Evolutionary conservation across 2,329 filamentous ascomycete species (phyloP).

Genomic region (Sporothrix pseudoabietina): DNA sequence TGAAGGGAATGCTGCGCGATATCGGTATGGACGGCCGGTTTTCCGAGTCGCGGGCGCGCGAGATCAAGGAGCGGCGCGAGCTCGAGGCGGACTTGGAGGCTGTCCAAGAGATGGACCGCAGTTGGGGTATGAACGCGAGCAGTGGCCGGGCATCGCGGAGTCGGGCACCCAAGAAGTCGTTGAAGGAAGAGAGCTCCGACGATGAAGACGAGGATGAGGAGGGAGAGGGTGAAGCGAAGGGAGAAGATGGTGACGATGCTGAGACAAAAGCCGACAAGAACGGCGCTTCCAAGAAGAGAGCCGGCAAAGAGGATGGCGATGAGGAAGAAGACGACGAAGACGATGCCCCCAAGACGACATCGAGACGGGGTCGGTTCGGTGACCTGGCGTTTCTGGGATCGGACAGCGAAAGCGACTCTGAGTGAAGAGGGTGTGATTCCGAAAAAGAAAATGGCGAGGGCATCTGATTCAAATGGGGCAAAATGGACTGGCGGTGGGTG

Average conservation of each 20-base stretch:
- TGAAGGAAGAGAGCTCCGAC: constrained; percentile 46
- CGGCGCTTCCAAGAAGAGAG: constrained; percentile 34
- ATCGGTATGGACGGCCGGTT: constrained; percentile 87
- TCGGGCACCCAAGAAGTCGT: constrained; percentile 37
- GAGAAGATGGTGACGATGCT: constrained; percentile 33
- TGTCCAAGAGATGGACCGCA: constrained; percentile 76
- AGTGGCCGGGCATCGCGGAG: constrained; percentile 49
- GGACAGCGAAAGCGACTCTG: constrained; percentile 63
- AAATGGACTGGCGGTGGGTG: not conserved
- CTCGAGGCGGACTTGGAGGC: constrained; percentile 80
- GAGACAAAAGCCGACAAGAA: constrained; percentile 38
- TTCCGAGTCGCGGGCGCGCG: constrained; percentile 77
- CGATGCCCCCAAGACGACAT: constrained; percentile 41
- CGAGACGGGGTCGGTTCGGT: constrained; percentile 48
- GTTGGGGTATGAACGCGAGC: constrained; percentile 66
- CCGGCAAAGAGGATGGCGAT: constrained; percentile 42
- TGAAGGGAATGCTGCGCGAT: constrained; percentile 76
- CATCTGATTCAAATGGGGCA: not conserved
- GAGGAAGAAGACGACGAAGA: constrained; percentile 37
- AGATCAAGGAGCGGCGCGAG: constrained; percentile 87
- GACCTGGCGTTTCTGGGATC: constrained; percentile 64
- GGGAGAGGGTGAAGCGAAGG: not conserved
- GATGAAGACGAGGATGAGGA: constrained; percentile 41
- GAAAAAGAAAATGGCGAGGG: not conserved
- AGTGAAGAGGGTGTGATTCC: not conserved